phyloP scores from a whole-genome alignment of 139 green algal genomes.

The Closterium sp. region DNA sequence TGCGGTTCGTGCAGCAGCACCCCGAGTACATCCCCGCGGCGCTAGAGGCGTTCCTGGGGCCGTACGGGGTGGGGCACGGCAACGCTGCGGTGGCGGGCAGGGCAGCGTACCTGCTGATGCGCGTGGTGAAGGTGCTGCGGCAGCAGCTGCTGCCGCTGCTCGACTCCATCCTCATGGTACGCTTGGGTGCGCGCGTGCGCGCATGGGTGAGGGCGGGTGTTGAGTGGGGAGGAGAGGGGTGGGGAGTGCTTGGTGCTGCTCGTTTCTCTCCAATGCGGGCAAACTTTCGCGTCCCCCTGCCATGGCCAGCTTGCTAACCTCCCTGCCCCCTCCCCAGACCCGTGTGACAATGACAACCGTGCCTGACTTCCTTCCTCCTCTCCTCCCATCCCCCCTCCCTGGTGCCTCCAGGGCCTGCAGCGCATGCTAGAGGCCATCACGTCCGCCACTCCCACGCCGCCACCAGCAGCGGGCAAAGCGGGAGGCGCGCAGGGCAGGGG shows the following conservation, averaged over 20 bases:
- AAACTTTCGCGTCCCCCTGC: too few relatives aligned
- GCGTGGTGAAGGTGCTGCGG: constrained; percentile 55
- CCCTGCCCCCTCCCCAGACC: background rate
- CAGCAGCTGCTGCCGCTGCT: constrained; percentile 48
- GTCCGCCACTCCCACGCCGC: background rate
- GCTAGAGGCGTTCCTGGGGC: constrained; percentile 44
- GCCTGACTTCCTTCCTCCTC: background rate
- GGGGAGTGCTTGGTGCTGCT: background rate
- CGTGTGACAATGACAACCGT: too few relatives aligned
- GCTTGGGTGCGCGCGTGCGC: background rate
- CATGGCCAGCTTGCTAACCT: too few relatives aligned
- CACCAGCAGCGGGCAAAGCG: background rate
- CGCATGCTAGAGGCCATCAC: background rate
- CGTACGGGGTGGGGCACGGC: constrained; percentile 39
- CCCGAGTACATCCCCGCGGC: constrained; percentile 41
- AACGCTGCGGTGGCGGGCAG: constrained; percentile 38
- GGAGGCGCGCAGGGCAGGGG: background rate
- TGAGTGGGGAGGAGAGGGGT: background rate
- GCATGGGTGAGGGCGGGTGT: background rate
- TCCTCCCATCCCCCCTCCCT: background rate
- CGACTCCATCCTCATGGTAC: constrained; percentile 49
- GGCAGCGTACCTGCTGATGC: constrained; percentile 55
- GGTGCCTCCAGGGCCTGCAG: background rate
- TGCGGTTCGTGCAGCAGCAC: constrained; percentile 43
- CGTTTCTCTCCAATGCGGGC: background rate